Evolutionary conservation across 352 stramenopile genomes (phyloP).

Genomic region (Phytopythium aichiense): DNA sequence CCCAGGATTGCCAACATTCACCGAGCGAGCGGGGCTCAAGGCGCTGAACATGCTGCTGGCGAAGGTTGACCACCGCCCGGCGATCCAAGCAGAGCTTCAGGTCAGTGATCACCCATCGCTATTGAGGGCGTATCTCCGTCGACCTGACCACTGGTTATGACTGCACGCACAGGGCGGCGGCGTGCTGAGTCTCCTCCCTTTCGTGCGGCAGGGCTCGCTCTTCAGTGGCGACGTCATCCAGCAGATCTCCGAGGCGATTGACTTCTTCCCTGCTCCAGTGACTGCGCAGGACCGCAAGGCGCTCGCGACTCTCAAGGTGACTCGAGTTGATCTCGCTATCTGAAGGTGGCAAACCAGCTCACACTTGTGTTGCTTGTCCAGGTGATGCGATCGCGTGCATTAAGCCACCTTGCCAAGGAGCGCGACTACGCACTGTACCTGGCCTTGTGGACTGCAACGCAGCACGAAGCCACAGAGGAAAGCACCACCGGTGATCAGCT

Average conservation of each 20-base stretch:
- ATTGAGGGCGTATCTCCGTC: background rate
- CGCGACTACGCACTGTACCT: constrained; percentile 67
- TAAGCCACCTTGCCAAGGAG: constrained; percentile 55
- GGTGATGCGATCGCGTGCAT: constrained; percentile 63
- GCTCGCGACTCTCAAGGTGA: constrained; percentile 59
- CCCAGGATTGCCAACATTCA: constrained; percentile 33
- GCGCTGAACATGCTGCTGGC: constrained; percentile 46
- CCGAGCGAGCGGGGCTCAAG: constrained; percentile 43
- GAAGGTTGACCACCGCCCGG: constrained; percentile 33
- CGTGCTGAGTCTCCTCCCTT: constrained; percentile 69
- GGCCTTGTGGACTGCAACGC: constrained; percentile 30
- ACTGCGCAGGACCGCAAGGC: constrained; percentile 47
- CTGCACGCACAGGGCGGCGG: constrained; percentile 28
- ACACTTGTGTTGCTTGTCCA: constrained; percentile 8
- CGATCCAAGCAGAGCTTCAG: constrained; percentile 66
- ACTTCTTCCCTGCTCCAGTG: constrained; percentile 25
- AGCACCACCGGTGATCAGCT: background rate
- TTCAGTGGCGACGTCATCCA: constrained; percentile 53
- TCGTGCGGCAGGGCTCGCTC: constrained; percentile 63
- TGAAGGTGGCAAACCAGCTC: background rate
- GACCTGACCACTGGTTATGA: background rate
- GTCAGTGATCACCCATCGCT: constrained; percentile 3
- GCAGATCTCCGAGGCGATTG: constrained; percentile 36
- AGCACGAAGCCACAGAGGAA: background rate
- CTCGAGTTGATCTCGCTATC: background rate